These are phyloP conservation scores for Candida patagonica DNA, from an alignment of 805 yeast genomes.

Conservation along the genomic window DNA sequence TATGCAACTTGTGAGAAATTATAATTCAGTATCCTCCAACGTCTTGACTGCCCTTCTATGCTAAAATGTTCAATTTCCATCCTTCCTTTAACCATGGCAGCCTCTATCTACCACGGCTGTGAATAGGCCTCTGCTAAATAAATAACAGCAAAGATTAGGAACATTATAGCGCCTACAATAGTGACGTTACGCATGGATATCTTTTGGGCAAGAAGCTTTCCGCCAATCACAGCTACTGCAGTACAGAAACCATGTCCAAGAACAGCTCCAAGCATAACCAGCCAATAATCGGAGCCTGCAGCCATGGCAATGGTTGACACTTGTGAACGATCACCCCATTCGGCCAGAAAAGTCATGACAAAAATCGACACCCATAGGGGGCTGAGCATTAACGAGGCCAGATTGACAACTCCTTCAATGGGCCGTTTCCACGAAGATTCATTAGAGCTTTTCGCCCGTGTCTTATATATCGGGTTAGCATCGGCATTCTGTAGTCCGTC, in stretches of 20 bases:
- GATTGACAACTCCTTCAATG: slow-evolving; percentile 37
- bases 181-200: slow-evolving; percentile 90
- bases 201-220: slow-evolving; percentile 78
- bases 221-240: slow-evolving; percentile 85
- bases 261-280: slow-evolving; percentile 79
- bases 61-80: too few species aligned
- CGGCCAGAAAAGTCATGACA: slow-evolving; percentile 92
- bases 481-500: slow-evolving; percentile 29
- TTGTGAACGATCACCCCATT: slow-evolving; percentile 99
- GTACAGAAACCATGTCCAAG: slow-evolving; percentile 87
- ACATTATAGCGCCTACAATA: slow-evolving; percentile 81
- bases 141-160: slow-evolving; percentile 69
- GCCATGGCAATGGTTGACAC: slow-evolving; percentile 98
- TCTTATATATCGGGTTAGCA: slow-evolving; percentile 11
- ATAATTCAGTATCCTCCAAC: too few species aligned
- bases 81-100: too few species aligned
- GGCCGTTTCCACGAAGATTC: slow-evolving; percentile 12
- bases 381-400: slow-evolving; percentile 58
- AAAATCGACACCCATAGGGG: slow-evolving; percentile 94
- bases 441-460: slow-evolving; percentile 13
- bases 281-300: slow-evolving; percentile 88
- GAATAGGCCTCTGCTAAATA: slow-evolving; percentile 58
- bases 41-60: too few species aligned
- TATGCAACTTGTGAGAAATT: too few species aligned
- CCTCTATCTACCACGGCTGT: slow-evolving; percentile 6